Evolutionary conservation across 2,329 filamentous ascomycete genomes (phyloP), one percentile per base, ranked within the genome.

Genomic region (Dactylellina leptospora): DNA sequence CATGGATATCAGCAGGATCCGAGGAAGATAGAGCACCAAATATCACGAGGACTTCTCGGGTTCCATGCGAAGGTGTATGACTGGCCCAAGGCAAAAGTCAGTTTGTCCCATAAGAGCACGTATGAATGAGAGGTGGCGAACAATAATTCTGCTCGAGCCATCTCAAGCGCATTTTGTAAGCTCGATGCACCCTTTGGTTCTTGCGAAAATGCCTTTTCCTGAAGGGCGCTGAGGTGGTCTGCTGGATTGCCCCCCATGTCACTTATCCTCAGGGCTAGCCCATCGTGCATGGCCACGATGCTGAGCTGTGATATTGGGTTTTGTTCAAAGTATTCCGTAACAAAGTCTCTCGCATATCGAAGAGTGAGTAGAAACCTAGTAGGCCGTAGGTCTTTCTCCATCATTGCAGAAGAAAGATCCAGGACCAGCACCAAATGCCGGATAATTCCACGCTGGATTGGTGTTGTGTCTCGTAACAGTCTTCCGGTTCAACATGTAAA

Each of bases 271-370:
- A 96, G 83, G 1, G 93, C 93, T 13, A 97, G 84, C 13, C 95
- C 95, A 79, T 97, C 95, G 73, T 91, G 87, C 90, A 97, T 96
- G 54, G 91, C 93, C 38, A 99, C 83, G 27, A 99, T 89, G 22
- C 90, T 93, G 63, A 99, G 86, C 81, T 99, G 95, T 8, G 92
- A 96, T 75, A 99, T 97, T 9, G 95, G 95, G 77, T 99, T 99
- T 81, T 99, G 95, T 81, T 97, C 95, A 78, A 97, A 99, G 81
- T 92, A 99, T 79, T 97, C 93, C 69, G 88, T 86, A 51, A 97
- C 90, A 80, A 97, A 99, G 64, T 92, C 89, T 74, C 89, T 86
- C 13, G 92, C 90, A 80, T 92, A 96, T 74, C 88, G 88, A 77
- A 97, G 84, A 56, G 88, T 90, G 28, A 97, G 85, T 36, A 92